A percentile compares a stretch with the other conserved stretches of the same genome.
These are phyloP conservation scores for Kentomonas sorsogonicus DNA, from an alignment of 208 protist species.

Conservation along the genomic window DNA sequence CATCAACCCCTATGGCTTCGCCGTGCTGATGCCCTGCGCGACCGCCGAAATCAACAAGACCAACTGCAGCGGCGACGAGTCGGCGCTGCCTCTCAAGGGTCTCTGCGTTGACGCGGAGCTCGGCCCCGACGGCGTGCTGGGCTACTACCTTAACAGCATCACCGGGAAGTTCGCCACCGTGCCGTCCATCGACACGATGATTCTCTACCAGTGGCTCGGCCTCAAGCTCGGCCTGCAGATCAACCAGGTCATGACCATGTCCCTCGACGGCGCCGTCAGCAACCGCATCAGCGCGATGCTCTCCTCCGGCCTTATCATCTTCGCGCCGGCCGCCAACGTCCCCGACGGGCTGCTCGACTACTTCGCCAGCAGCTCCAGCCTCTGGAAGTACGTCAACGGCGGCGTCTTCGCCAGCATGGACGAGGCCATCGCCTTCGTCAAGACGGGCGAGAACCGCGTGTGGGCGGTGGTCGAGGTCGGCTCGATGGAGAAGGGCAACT, in stretches of 20 bases:
- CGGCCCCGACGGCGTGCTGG: not conserved
- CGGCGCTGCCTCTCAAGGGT: conserved; percentile 13
- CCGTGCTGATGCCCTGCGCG: conserved; percentile 12
- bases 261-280: conserved; percentile 16
- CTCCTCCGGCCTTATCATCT: conserved; percentile 38
- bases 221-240: no score
- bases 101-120: conserved; percentile 7
- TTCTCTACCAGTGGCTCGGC: conserved; percentile 36
- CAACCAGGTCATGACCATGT: no score
- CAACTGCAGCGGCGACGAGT: conserved; percentile 41
- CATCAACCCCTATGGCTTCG: conserved; percentile 2
- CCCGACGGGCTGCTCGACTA: conserved; percentile 24
- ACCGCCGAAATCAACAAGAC: not conserved
- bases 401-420: conserved; percentile 32
- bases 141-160: not conserved
- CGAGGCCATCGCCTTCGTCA: conserved; percentile 15
- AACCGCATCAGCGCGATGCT: conserved; percentile 27
- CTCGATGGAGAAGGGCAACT: conserved; percentile 19
- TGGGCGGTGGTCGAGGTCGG: conserved; percentile 47
- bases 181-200: conserved; percentile 41
- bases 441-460: not conserved
- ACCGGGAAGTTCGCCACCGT: conserved; percentile 15
- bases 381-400: conserved; percentile 41
- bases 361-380: conserved; percentile 18
- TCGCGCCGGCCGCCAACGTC: conserved; percentile 20